Evolutionary conservation across 495 filamentous ascomycete species (phyloP).

Genomic region (Aeminium ludgeri): DNA sequence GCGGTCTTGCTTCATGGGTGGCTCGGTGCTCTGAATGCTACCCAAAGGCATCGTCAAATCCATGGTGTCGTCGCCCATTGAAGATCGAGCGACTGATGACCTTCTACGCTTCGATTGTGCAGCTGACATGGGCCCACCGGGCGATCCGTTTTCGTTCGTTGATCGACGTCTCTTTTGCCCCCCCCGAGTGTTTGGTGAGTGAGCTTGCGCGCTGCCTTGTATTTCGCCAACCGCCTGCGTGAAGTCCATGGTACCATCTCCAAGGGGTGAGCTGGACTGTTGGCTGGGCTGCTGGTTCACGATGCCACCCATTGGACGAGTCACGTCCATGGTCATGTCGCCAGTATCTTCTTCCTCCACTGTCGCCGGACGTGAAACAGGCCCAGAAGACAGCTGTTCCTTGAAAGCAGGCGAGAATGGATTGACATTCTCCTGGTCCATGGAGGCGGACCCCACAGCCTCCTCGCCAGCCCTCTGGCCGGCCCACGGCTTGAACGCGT

Average conservation of each 20-base stretch:
- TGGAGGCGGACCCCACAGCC: conserved; percentile 24
- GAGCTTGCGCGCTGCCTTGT: conserved; percentile 4
- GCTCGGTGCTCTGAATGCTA: conserved; percentile 37
- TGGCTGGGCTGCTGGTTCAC: conserved; percentile 16
- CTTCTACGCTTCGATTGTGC: conserved; percentile 7
- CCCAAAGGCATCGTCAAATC: conserved; percentile 72
- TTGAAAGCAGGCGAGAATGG: conserved; percentile 29
- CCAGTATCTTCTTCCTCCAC: conserved; percentile 18
- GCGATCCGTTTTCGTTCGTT: conserved; percentile 12
- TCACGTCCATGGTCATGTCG: conserved; percentile 37
- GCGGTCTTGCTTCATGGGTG: conserved; percentile 9
- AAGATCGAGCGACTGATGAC: conserved; percentile 15
- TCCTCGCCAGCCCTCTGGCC: conserved; percentile 30
- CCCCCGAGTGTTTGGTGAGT: not conserved
- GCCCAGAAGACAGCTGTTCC: conserved; percentile 10
- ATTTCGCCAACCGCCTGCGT: conserved; percentile 25
- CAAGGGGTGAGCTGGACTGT: conserved; percentile 8
- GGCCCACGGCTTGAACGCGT: conserved; percentile 53
- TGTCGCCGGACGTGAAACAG: conserved; percentile 2
- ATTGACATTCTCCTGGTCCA: conserved; percentile 47
- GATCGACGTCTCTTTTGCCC: conserved; percentile 15
- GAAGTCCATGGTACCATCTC: conserved; percentile 27
- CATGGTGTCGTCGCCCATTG: conserved; percentile 26
- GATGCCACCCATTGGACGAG: conserved; percentile 30
- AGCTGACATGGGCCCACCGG: not conserved